phyloP scores from a whole-genome alignment of 164 flowering plant species.

The Vitis labrusca region DNA sequence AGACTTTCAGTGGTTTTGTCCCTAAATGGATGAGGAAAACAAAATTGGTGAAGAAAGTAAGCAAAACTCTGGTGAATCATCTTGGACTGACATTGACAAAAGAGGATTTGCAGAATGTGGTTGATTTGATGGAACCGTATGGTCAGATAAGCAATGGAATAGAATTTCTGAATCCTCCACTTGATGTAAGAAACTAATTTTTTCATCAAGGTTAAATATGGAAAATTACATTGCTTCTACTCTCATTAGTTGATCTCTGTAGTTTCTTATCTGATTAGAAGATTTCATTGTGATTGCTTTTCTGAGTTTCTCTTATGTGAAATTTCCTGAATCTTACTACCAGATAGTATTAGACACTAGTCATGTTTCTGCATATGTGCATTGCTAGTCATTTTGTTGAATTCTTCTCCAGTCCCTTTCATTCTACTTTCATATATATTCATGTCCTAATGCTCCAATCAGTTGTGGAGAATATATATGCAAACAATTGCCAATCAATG shows the following conservation, averaged over 20 bases:
- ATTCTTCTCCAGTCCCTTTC: neutral
- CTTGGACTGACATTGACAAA: conserved; percentile 74
- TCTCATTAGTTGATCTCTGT: neutral
- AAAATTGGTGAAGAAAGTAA: conserved; percentile 45
- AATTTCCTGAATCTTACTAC: neutral
- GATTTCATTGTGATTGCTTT: neutral
- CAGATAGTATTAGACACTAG: neutral
- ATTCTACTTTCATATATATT: neutral
- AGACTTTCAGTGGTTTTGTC: conserved; percentile 66
- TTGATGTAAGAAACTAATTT: conserved; percentile 68
- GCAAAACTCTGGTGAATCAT: conserved; percentile 80
- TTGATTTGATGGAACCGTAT: conserved; percentile 95
- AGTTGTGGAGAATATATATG: neutral
- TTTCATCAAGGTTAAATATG: neutral
- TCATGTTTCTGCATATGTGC: neutral
- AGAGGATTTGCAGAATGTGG: conserved; percentile 81
- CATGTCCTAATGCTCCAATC: neutral
- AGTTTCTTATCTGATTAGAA: neutral
- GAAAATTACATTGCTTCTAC: neutral
- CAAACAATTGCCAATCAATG: neutral
- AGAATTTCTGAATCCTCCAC: conserved; percentile 75
- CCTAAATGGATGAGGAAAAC: conserved; percentile 75
- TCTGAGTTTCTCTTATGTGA: neutral
- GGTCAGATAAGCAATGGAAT: conserved; percentile 91
- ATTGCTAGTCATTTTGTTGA: neutral